Evolutionary conservation across 192 early-diverging fungal species (phyloP), one percentile per base, ranked within the genome.

Genomic region (Chytriomyces sp.): DNA sequence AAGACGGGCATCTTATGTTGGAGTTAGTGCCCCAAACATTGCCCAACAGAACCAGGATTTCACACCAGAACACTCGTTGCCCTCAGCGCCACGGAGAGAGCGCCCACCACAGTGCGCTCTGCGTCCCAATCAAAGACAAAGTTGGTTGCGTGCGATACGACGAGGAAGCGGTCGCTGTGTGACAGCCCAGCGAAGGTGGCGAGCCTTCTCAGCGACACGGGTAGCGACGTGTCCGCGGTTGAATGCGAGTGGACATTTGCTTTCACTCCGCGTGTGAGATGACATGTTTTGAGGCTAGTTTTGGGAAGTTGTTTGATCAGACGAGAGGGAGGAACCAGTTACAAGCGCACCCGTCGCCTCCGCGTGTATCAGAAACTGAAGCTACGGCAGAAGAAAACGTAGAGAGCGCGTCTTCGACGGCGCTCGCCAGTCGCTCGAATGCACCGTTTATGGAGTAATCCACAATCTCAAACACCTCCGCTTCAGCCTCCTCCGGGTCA

Each of bases 1-100:
- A 82, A 80, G 25, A 72, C 73, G 5, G 78, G 73, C 7, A 75
- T 37, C 66, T 59, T 25, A 19, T 39, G 32, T 32, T 3, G 34
- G 14, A 19, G 25, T 26, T 17, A 14, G 22, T 10, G 52, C 22
- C 14, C 36, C n/a, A 14, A 37, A 14, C 17, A 61, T 17, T 17
- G 5, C 10, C 59, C 14, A 32, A 36, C 36, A 61, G 10, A 61
- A 39, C 17, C 60, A 62, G 38, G 19, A 62, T 36, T 37, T 17
- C 14, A n/a, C 60, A 30, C 39, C n/a, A 12, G 14, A 38, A 38
- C 14, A 10, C n/a, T 19, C 17, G 32, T 26, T 12, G 17, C 38
- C 30, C 68, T 54, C 37, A 70, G 30, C 25, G 68, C 68, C 19
- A 70, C 30, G 5, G 39, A 36, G 14, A 49, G 56, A n/a, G 68